Base-by-base conservation (phyloP, 768 basidiomycete species). In the Sarcomyxa edulis region DNA sequence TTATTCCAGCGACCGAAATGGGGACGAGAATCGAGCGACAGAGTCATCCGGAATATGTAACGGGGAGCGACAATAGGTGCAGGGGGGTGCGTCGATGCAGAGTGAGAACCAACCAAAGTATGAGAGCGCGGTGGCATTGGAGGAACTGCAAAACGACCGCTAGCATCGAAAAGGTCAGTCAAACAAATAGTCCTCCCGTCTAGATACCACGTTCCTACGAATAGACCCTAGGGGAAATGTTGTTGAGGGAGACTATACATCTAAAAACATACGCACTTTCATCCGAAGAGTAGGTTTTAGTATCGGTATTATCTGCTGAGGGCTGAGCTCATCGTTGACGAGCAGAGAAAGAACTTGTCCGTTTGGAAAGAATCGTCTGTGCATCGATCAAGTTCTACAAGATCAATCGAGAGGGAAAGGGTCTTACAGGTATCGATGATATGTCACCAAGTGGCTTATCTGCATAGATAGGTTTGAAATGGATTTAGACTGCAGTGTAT, bases 1-100 rank as follows among this genome's bases (percentile, higher is more conserved):
- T 78, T 84, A 59, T 89, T 91, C 81, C 82, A 93, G 38, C 84
- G 67, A 6, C 92, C 92, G n/a, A 84, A 49, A n/a, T n/a, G n/a
- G 2, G 87, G 88, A 6, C 83, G 81, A 21, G 90, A 89, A 12
- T 71, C 74, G 20, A 92, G 66, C 23, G 66, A 56, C 32, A 92
- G 71, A 1, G 65, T 68, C 88, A 92, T 92, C 43, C 71, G 71
- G 54, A 90, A 92, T 1, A 71, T 61, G 52, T 90, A 90, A 3
- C 76, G 75, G 50, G 50, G 46, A 35, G 37, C 10, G 26, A 18
- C 3, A 15, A 22, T 16, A 35, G 15, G 23, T 31, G 40, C 10
- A n/a, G 32, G 28, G 14, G 25, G 32, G 40, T 20, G 16, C 19
- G 14, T 35, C 22, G 29, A 16, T 31, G 37, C 6, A 30, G 29